These are phyloP conservation scores for Groenewaldozyma auringiensis DNA, from an alignment of 1,139 yeast species.

Conservation along the genomic window DNA sequence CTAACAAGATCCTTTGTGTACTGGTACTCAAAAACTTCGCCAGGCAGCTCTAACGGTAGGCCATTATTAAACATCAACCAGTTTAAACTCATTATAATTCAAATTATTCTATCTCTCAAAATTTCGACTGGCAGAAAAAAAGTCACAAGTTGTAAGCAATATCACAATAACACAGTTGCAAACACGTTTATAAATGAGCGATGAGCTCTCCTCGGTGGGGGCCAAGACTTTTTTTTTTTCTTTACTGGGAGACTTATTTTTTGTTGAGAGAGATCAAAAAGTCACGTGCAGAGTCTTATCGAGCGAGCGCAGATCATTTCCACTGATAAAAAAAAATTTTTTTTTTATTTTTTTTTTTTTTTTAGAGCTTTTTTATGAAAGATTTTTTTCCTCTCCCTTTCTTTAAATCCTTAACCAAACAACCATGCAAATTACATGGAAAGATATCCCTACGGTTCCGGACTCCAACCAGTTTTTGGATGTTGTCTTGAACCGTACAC, in stretches of 20 bases:
- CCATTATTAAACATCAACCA: conserved; percentile 20
- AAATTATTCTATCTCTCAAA: neutral
- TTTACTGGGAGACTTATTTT: too few species aligned
- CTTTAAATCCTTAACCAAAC: conserved; percentile 4
- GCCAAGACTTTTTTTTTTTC: too few species aligned
- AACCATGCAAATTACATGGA: conserved; percentile 92
- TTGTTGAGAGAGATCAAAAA: neutral
- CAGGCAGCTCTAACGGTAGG: conserved; percentile 20
- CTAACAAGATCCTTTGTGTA: conserved; percentile 1
- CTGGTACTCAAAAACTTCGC: conserved; percentile 16
- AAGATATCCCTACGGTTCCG: conserved; percentile 93
- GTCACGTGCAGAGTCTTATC: neutral
- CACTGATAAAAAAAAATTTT: conserved; percentile 4
- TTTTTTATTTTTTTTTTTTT: conserved; percentile 7
- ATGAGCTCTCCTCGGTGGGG: too few species aligned
- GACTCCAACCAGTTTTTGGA: conserved; percentile 89
- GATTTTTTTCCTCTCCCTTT: conserved; percentile 9
- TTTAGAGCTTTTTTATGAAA: conserved; percentile 6
- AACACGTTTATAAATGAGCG: too few species aligned
- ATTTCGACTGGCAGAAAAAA: neutral
- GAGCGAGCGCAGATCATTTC: neutral
- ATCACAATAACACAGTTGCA: too few species aligned
- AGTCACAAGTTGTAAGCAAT: too few species aligned
- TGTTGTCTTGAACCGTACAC: conserved; percentile 93
- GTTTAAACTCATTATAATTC: conserved; percentile 22